Evolutionary conservation across 116 monocot genomes (phyloP), one percentile per base, ranked within the genome.

Genomic region (Zostera marina): DNA sequence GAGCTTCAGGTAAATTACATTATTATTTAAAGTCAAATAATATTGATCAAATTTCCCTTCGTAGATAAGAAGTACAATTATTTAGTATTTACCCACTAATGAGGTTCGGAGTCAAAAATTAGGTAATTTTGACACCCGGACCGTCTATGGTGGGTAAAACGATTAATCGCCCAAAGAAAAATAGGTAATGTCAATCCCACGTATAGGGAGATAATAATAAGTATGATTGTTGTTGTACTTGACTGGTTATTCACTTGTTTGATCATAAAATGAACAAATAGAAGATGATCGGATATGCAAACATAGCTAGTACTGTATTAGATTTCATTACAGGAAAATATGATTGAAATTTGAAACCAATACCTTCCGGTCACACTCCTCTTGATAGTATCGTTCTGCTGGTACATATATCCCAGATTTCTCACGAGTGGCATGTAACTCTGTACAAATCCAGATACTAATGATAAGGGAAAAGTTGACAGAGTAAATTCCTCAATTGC

Each of bases 341-440:
- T 8, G 6, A 51, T 51, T 20, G 14, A 3, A 24, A 6, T 5
- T 51, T 20, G 14, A 3, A 24, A 6, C 13, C 5, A 4, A 14
- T 79, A 98, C 98, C 90, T 98, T 98, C 57, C 86, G 73, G 60
- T 98, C 98, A 71, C 47, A 72, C 63, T 89, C 90, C 46, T 98
- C 98, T 59, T 83, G 79, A 41, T 83, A 72, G 42, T 98, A 98
- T 56, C 98, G 66, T 44, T 98, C 98, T 70, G 76, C 89, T n/a
- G 90, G 98, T 44, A 98, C 80, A 57, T 98, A 98, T 5, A 98
- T 82, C 62, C 90, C 98, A 73, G 72, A 78, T 63, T 86, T 98
- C 52, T 98, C 98, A 41, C 98, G 77, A 60, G 89, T 72, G 61
- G 98, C 89, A 78, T 89, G 74, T 40, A 96, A 72, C 74, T 96